phyloP scores from a whole-genome alignment of 2,329 filamentous ascomycete genomes.

The Claviceps sorghi region DNA sequence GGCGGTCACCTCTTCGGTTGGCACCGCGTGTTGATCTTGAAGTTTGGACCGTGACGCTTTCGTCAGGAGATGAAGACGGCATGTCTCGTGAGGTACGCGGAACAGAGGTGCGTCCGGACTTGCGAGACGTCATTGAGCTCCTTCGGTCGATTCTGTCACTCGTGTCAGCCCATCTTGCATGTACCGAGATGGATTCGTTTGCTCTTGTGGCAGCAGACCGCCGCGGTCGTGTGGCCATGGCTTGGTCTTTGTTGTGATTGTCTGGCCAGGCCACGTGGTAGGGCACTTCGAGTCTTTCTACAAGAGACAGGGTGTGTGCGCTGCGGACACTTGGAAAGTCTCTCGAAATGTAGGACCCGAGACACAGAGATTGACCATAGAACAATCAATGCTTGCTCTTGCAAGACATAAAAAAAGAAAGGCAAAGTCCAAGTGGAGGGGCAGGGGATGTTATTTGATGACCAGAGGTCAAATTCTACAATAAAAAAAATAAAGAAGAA shows the following conservation, averaged over 20 bases:
- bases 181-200: constrained; percentile 27
- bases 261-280: neutral
- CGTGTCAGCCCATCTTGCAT: constrained; percentile 27
- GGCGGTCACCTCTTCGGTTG: constrained; percentile 22
- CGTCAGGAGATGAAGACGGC: constrained; percentile 33
- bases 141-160: constrained; percentile 18
- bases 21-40: constrained; percentile 32
- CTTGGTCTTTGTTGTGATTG: constrained; percentile 1
- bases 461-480: neutral
- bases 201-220: constrained; percentile 29
- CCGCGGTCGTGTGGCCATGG: constrained; percentile 34
- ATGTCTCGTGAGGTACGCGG: constrained; percentile 29
- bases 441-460: neutral
- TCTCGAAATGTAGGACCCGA: neutral
- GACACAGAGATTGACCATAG: neutral
- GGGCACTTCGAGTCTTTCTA: neutral
- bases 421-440: neutral
- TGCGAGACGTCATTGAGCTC: constrained; percentile 37
- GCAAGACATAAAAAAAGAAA: neutral
- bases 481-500: neutral
- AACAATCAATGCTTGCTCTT: neutral
- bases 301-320: neutral
- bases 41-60: constrained; percentile 36
- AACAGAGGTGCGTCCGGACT: constrained; percentile 32
- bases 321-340: neutral